Evolutionary conservation across 2,329 filamentous ascomycete genomes (phyloP), one percentile per base, ranked within the genome.

Genomic region (Colletotrichum sp.): DNA sequence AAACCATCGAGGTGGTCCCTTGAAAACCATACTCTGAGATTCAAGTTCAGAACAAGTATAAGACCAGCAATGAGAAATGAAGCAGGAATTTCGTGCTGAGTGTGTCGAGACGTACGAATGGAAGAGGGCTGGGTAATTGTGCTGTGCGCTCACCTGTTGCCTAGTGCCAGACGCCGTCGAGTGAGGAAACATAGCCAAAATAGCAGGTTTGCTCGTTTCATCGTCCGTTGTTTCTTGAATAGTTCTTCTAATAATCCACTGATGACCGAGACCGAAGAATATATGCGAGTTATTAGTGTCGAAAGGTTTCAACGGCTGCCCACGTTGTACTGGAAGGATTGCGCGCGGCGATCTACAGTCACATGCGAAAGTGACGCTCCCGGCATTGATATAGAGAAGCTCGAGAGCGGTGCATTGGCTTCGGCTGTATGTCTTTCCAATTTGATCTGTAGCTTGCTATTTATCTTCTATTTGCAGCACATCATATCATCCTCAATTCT

Each of bases 381-480:
- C 8, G 5, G 38, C 18, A 3, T 43, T 43, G 16, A 38, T 4
- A 5, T 1, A 36, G 6, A 34, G 32, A 34, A 13, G 1, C 5
- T 13, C 12, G 4, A 38, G 8, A 38, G 16, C 4, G 8, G 4
- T 8, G 36, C 36, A 43, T 6, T 43, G 16, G 36, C 0, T n/a
- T 48, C 18, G 10, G 38, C 38, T n/a, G 9, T n/a, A 7, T 0
- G 18, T 6, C 38, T 48, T 21, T 48, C 18, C 0, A n/a, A 48
- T 48, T 48, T 48, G 3, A 7, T n/a, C 38, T 48, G 5, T n/a
- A 21, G 12, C 18, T n/a, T n/a, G 18, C 38, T 2, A n/a, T 21
- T 7, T 48, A 12, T 48, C 1, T 0, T 12, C 9, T 4, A 48
- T 7, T 2, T 43, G 12, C 1, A 4, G 18, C 18, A 30, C 8